Evolutionary conservation across 75 land plant genomes (phyloP).

Genomic region (Chamaecyparis obtusa): DNA sequence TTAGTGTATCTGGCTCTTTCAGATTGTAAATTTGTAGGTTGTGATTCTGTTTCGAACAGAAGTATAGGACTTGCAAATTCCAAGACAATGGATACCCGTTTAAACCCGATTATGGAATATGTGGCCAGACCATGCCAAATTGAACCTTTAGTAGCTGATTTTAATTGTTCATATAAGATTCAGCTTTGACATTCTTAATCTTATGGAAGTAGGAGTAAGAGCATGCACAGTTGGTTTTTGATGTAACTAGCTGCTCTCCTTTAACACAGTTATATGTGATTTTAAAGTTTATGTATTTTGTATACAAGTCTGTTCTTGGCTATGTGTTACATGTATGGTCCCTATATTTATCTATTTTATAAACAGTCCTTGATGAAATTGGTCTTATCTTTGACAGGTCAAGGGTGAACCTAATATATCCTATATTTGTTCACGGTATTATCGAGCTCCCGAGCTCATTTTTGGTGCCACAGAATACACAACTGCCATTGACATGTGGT

Average conservation of each 20-base stretch:
- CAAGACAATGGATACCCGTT: background rate
- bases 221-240: background rate
- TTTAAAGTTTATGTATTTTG: background rate
- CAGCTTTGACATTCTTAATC: background rate
- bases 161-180: background rate
- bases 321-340: background rate
- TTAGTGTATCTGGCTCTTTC: too few relatives aligned
- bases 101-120: background rate
- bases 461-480: conserved; percentile 89
- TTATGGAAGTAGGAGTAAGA: background rate
- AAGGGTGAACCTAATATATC: conserved; percentile 79
- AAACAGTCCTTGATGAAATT: background rate
- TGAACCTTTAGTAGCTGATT: background rate
- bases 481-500: conserved; percentile 89
- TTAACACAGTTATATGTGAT: background rate
- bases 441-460: conserved; percentile 84
- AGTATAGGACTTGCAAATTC: background rate
- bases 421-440: conserved; percentile 81
- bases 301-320: background rate
- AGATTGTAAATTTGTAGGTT: background rate
- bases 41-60: background rate
- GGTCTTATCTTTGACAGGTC: conserved; percentile 28
- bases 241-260: background rate
- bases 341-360: background rate
- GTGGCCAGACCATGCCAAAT: background rate